These are phyloP conservation scores for Penicillium rolfsii DNA, from an alignment of 2,329 filamentous ascomycete genomes.

Conservation along the genomic window DNA sequence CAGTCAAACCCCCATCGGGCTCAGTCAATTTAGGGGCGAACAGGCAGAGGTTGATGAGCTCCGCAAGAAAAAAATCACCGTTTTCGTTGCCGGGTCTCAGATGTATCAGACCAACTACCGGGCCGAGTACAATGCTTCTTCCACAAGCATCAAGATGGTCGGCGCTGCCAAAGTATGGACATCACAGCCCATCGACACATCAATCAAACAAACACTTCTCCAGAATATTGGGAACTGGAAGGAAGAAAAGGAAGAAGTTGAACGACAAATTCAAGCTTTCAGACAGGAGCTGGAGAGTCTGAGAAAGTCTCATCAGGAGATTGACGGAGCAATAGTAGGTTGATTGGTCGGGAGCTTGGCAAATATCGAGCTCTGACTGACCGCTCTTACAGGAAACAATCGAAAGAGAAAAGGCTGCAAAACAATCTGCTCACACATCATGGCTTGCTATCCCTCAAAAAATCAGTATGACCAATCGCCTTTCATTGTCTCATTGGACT, in stretches of 20 bases:
- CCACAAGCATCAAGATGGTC: constrained; percentile 68
- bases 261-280: constrained; percentile 30
- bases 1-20: constrained; percentile 68
- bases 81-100: constrained; percentile 71
- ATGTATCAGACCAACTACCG: constrained; percentile 69
- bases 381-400: constrained; percentile 31
- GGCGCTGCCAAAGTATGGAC: constrained; percentile 71
- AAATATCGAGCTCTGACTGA: constrained; percentile 17
- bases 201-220: constrained; percentile 62
- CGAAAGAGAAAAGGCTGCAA: constrained; percentile 64
- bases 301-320: constrained; percentile 26
- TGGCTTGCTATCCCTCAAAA: constrained; percentile 71
- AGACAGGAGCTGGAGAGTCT: constrained; percentile 36
- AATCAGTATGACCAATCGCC: constrained; percentile 60
- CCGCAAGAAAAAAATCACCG: constrained; percentile 60
- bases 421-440: constrained; percentile 67
- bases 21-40: constrained; percentile 63
- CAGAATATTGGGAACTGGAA: constrained; percentile 52
- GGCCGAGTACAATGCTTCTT: constrained; percentile 75
- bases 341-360: not conserved
- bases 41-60: constrained; percentile 66
- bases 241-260: constrained; percentile 43
- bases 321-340: constrained; percentile 50
- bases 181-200: constrained; percentile 70
- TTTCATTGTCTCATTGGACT: constrained; percentile 16